Conservation (phyloP, 2,329 filamentous ascomycete species). For the Alternaria dauci region DNA sequence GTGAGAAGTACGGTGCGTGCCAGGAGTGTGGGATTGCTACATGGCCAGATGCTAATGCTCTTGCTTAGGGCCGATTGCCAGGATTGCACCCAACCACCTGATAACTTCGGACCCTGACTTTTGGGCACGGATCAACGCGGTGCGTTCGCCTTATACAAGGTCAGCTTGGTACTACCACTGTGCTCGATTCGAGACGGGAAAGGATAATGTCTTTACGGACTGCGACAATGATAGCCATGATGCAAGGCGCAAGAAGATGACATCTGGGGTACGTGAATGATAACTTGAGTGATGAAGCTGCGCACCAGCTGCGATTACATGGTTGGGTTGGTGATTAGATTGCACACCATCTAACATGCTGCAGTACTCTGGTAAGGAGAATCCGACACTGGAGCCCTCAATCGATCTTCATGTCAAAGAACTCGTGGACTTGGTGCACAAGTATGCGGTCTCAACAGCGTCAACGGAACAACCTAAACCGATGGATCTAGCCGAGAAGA, state of each 20-base stretch:
- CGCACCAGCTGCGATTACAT: neutral
- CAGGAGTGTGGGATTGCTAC: neutral
- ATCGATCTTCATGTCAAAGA: constrained; percentile 60
- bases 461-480: constrained; percentile 41
- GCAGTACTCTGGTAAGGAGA: constrained; percentile 65
- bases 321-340: neutral
- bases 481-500: constrained; percentile 59
- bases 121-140: constrained; percentile 53
- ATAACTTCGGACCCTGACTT: constrained; percentile 61
- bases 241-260: constrained; percentile 57
- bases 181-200: constrained; percentile 62
- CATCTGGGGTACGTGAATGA: constrained; percentile 53
- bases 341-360: constrained; percentile 11
- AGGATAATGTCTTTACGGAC: constrained; percentile 64
- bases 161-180: constrained; percentile 51
- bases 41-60: neutral
- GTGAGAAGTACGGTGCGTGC: constrained; percentile 42
- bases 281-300: neutral
- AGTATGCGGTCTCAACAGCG: constrained; percentile 49
- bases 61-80: constrained; percentile 51
- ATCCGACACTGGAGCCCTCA: constrained; percentile 58
- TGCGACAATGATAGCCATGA: constrained; percentile 60
- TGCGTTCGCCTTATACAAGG: constrained; percentile 54
- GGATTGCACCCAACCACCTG: constrained; percentile 60
- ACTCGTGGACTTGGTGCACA: constrained; percentile 60